These are phyloP conservation scores for Mycena epipterygia DNA, from an alignment of 768 basidiomycete genomes.

Conservation along the genomic window DNA sequence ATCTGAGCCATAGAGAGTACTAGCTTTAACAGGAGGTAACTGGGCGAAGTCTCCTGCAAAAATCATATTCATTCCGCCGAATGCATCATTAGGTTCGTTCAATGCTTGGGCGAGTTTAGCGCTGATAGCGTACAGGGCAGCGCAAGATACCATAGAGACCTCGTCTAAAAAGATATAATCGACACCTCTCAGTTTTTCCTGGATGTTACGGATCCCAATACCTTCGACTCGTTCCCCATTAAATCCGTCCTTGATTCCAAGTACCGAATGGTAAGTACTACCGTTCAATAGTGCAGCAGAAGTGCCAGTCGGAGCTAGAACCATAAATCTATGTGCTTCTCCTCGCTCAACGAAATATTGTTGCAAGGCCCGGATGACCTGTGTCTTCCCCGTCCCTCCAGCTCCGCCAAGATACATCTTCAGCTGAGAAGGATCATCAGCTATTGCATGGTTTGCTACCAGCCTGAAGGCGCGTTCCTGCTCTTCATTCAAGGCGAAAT, in stretches of 20 bases:
- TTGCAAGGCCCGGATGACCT: slow-evolving; percentile 32
- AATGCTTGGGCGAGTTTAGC: slow-evolving; percentile 28
- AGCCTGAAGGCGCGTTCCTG: slow-evolving; percentile 41
- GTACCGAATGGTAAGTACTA: slow-evolving; percentile 41
- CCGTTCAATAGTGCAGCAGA: slow-evolving; percentile 43
- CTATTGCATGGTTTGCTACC: slow-evolving; percentile 37
- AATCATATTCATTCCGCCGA: slow-evolving; percentile 48
- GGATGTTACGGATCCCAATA: neutral
- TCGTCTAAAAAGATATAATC: too few species aligned
- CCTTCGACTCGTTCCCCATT: neutral
- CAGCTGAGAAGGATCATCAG: neutral
- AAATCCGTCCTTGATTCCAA: slow-evolving; percentile 30
- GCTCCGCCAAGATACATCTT: too few species aligned
- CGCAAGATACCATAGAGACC: slow-evolving; percentile 48
- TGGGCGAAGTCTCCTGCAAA: slow-evolving; percentile 54
- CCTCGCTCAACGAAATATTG: neutral
- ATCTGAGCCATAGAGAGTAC: neutral
- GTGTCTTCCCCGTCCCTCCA: slow-evolving; percentile 38
- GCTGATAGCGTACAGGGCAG: slow-evolving; percentile 43
- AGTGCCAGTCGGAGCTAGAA: slow-evolving; percentile 43
- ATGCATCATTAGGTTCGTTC: too few species aligned
- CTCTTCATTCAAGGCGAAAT: slow-evolving; percentile 25
- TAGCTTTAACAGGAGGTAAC: too few species aligned
- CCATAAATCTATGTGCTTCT: slow-evolving; percentile 31
- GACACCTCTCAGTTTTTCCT: slow-evolving; percentile 33